Evolutionary conservation across 805 yeast species (phyloP).

Genomic region (Pichia californica): DNA sequence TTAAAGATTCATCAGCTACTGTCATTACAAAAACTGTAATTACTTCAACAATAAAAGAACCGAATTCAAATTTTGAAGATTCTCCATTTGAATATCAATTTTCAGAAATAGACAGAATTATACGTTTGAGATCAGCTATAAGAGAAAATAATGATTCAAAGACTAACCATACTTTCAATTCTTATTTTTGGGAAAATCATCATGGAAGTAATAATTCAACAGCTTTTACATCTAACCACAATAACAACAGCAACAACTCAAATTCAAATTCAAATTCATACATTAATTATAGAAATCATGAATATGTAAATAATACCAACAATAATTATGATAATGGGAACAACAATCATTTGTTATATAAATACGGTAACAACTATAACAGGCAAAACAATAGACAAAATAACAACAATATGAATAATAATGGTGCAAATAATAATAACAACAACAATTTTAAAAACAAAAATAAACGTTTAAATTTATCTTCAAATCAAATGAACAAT

Average conservation of each 20-base stretch:
- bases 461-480: background rate
- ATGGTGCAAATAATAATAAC: background rate
- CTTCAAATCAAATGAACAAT: background rate
- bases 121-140: background rate
- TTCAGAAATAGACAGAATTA: conserved; percentile 10
- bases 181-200: too few species aligned
- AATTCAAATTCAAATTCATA: too few species aligned
- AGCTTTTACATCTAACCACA: too few species aligned
- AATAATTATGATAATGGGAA: too few species aligned
- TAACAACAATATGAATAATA: background rate
- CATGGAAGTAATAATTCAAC: too few species aligned
- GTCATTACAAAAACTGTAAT: background rate
- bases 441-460: background rate
- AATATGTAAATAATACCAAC: background rate
- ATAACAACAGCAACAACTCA: too few species aligned
- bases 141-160: too few species aligned
- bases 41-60: background rate
- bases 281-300: too few species aligned
- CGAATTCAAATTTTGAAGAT: conserved; percentile 2
- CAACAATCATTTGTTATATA: too few species aligned
- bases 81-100: conserved; percentile 12
- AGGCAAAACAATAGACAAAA: background rate
- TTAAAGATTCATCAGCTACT: background rate
- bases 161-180: too few species aligned
- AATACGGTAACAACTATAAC: too few species aligned